These are phyloP conservation scores for Paxillus involutus DNA, from an alignment of 768 basidiomycete species.

Conservation along the genomic window DNA sequence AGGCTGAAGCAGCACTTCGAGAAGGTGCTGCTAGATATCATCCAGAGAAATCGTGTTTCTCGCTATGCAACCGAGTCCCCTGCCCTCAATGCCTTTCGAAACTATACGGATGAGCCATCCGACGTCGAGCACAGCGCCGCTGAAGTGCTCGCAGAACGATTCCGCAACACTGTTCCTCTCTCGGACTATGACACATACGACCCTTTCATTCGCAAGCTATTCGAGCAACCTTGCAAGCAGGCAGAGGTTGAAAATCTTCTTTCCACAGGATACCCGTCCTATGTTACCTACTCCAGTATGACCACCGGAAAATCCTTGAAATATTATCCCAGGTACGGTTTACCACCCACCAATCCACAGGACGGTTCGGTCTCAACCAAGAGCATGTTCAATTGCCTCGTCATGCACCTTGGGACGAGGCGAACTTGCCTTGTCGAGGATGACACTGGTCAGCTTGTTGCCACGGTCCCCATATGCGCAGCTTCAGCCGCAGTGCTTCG, in stretches of 20 bases:
- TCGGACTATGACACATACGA: constrained; percentile 1
- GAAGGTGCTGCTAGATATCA: background rate
- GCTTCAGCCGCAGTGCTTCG: background rate
- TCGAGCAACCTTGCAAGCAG: constrained; percentile 6
- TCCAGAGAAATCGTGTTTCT: background rate
- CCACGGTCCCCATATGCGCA: background rate
- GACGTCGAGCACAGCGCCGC: background rate
- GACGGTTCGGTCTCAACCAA: background rate
- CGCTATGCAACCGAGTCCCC: background rate
- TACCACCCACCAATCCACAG: background rate
- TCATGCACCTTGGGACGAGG: background rate
- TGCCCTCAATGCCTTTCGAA: background rate
- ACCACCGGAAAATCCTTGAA: constrained; percentile 3
- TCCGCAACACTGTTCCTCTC: constrained; percentile 3
- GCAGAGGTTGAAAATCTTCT: constrained; percentile 3
- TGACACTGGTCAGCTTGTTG: background rate
- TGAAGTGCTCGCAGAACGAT: background rate
- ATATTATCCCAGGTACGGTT: background rate
- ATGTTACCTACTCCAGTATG: background rate
- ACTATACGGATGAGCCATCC: background rate
- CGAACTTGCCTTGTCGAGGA: background rate
- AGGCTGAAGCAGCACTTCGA: background rate
- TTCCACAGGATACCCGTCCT: background rate
- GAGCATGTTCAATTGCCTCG: background rate
- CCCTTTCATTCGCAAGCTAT: constrained; percentile 2